These are phyloP conservation scores for Choricystis sp. DNA, from an alignment of 139 green algal species.

Conservation along the genomic window DNA sequence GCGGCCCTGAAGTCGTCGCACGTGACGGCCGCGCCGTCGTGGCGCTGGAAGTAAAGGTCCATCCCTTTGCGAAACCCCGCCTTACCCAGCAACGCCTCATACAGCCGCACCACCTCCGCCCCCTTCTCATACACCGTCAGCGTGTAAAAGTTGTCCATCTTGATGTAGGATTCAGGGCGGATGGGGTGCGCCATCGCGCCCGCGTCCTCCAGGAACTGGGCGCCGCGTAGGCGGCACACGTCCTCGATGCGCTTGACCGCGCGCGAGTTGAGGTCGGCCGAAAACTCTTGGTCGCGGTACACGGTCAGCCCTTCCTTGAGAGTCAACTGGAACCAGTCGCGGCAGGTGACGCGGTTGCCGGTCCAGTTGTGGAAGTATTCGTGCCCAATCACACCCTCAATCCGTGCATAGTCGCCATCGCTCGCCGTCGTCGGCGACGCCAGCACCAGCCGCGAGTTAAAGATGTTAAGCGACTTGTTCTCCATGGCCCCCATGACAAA, in stretches of 20 bases:
- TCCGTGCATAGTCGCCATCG: constrained; percentile 78
- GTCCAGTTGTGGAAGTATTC: constrained; percentile 95
- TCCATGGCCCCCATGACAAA: constrained; percentile 99
- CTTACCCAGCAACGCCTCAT: constrained; percentile 81
- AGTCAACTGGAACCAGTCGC: constrained; percentile 95
- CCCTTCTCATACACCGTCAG: constrained; percentile 77
- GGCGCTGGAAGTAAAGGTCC: constrained; percentile 95
- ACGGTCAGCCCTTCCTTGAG: constrained; percentile 98
- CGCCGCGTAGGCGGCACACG: constrained; percentile 45
- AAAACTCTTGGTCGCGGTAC: constrained; percentile 89
- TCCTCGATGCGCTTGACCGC: constrained; percentile 90
- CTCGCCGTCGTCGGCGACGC: constrained; percentile 80
- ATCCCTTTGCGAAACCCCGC: constrained; percentile 90
- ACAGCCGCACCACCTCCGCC: constrained; percentile 80
- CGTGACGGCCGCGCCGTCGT: constrained; percentile 91
- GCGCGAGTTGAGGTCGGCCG: constrained; percentile 80
- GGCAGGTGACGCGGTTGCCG: constrained; percentile 85
- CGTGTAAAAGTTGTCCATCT: constrained; percentile 99
- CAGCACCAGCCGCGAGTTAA: constrained; percentile 81
- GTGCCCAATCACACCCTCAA: constrained; percentile 60
- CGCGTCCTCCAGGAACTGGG: constrained; percentile 87
- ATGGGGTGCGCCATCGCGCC: constrained; percentile 94
- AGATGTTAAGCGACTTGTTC: constrained; percentile 98
- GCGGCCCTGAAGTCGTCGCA: constrained; percentile 94
- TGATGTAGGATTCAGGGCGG: constrained; percentile 88